phyloP scores from a whole-genome alignment of 2,329 filamentous ascomycete species.

The Aspergillus pseudotamarii region DNA sequence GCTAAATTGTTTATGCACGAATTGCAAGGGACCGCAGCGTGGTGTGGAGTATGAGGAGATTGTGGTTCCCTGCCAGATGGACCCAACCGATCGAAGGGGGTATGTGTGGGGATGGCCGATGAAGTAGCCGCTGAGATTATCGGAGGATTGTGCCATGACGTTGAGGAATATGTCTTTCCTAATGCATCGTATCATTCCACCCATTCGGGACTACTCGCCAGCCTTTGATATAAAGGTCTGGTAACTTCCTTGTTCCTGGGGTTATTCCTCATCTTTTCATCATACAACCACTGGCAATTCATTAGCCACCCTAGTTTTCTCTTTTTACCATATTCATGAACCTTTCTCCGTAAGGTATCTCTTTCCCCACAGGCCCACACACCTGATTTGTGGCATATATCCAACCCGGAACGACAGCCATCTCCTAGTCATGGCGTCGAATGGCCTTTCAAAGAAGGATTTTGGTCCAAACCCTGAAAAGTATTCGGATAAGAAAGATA shows the following conservation, averaged over 20 bases:
- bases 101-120: not conserved
- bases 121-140: not conserved
- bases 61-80: not conserved
- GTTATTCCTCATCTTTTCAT: not conserved
- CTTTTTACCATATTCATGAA: not conserved
- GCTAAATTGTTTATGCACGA: not conserved
- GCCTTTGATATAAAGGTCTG: not conserved
- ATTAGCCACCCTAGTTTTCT: not conserved
- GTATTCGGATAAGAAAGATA: slow-evolving; percentile 9
- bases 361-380: not conserved
- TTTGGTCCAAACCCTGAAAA: not conserved
- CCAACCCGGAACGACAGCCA: not conserved
- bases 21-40: not conserved
- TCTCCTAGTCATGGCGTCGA: not conserved
- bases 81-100: not conserved
- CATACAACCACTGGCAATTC: not conserved
- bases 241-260: not conserved
- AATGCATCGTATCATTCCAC: slow-evolving; percentile 5
- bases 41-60: not conserved
- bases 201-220: not conserved
- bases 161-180: slow-evolving; percentile 4
- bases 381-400: not conserved
- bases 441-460: not conserved
- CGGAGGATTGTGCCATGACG: slow-evolving; percentile 7
- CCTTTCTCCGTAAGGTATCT: not conserved